Base-by-base conservation (phyloP, 2,329 filamentous ascomycete genomes). In the Penicillium polonicum region DNA sequence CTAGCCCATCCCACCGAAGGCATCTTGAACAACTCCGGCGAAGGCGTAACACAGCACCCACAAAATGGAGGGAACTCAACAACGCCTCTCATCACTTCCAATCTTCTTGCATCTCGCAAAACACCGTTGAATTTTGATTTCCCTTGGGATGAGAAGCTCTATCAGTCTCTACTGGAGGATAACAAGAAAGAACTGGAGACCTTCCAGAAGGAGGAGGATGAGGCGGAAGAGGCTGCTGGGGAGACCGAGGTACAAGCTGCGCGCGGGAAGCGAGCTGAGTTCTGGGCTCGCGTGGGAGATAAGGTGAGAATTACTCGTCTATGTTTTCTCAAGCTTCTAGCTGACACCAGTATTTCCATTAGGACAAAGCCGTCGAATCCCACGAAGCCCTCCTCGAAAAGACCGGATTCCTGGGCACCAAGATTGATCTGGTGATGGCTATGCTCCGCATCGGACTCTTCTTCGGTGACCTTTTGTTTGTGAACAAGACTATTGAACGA, bases 331-430 rank as follows among this genome's bases (percentile, higher is more conserved):
- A 50, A 53, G 57, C 60, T 49, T 33, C n/a, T 38, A 31, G 25
- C 54, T 60, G 36, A 53, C 19, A 50, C 21, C 57, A 9, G 46
- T 46, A 13, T 27, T 31, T 33, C 51, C 23, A 36, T 55, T 70
- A 96, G 92, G 94, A 99, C 76, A 94, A 94, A 83, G 91, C 94
- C 21, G 90, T 97, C 70, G 86, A 91, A 58, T 89, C 90, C 53
- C 96, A 93, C 80, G 94, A 99, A 81, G 88, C 88, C 69, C 85
- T 97, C 54, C 91, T 97, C 67, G 92, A 97, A 74, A 97, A 97
- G 83, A 97, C 92, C n/a, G 90, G 92, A 63, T 91, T 97, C 68
- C 84, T 99, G 60, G 94, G 93, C 68, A 93, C 90, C 66, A 97
- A 97, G 82, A 99, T 99, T 75, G 94, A 99, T 76, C 83, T 99